Conservation (phyloP, 495 filamentous ascomycete species). For the Podospora sp. region DNA sequence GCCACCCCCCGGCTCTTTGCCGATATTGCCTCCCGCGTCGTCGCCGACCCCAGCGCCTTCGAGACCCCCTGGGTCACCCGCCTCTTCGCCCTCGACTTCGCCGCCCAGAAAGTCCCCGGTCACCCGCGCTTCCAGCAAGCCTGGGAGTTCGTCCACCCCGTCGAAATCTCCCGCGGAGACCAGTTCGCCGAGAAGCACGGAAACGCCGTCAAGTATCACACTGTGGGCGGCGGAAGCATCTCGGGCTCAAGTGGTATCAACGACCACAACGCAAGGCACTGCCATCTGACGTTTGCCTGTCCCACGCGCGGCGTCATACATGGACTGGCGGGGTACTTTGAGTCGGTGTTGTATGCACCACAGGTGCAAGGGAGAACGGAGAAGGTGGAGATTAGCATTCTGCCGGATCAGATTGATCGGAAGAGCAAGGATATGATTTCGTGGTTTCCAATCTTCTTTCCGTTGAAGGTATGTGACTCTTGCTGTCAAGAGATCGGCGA, state of each 20-base stretch:
- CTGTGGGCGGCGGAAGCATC: constrained; percentile 62
- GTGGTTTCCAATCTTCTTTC: constrained; percentile 99
- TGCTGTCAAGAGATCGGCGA: neutral
- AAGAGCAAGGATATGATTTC: constrained; percentile 96
- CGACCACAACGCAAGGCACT: constrained; percentile 82
- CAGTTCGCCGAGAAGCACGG: constrained; percentile 53
- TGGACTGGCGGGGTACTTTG: constrained; percentile 93
- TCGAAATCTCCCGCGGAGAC: constrained; percentile 56
- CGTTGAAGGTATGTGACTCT: constrained; percentile 72
- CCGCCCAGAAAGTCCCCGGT: constrained; percentile 60
- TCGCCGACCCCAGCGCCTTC: constrained; percentile 74
- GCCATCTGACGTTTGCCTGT: constrained; percentile 71
- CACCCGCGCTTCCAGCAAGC: constrained; percentile 63
- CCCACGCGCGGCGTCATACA: constrained; percentile 80
- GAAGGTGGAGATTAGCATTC: constrained; percentile 84
- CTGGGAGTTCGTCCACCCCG: constrained; percentile 65
- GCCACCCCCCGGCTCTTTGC: constrained; percentile 83
- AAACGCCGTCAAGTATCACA: constrained; percentile 48
- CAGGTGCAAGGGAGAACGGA: constrained; percentile 30
- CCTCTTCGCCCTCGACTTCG: constrained; percentile 82
- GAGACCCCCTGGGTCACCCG: constrained; percentile 89
- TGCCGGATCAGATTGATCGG: constrained; percentile 85
- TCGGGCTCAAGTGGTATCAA: constrained; percentile 66
- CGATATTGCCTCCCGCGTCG: constrained; percentile 66
- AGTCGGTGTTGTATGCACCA: constrained; percentile 76